Percentiles rank a stretch among this genome's conserved stretches.
Conservation (phyloP, 2,329 filamentous ascomycete species). For the Pestalotiopsis sp. region DNA sequence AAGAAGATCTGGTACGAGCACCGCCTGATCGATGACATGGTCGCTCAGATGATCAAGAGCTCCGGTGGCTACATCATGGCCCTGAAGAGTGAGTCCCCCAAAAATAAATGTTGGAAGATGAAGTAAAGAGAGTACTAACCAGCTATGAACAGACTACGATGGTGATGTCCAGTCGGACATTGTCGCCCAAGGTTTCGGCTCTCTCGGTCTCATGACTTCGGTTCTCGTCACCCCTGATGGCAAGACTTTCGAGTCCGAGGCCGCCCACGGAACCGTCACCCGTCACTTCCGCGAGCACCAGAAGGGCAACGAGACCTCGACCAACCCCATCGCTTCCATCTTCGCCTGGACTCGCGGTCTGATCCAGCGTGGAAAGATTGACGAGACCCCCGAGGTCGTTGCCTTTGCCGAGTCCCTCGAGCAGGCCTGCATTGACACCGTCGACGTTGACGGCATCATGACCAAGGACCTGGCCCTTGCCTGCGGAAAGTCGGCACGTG, state of each 20-base stretch:
- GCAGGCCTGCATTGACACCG: constrained; percentile 90
- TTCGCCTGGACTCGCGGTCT: constrained; percentile 98
- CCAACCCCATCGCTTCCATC: constrained; percentile 98
- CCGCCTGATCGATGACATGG: constrained; percentile 99
- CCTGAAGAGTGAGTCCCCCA: constrained; percentile 78
- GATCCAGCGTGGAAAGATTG: constrained; percentile 88
- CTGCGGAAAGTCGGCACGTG: constrained; percentile 82
- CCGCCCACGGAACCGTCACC: constrained; percentile 96
- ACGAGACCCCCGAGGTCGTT: constrained; percentile 88
- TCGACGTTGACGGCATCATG: constrained; percentile 94
- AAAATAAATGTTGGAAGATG: not conserved
- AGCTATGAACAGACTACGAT: constrained; percentile 78
- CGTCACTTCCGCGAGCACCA: constrained; percentile 99
- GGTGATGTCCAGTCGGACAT: constrained; percentile 99
- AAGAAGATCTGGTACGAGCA: constrained; percentile 99
- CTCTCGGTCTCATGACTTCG: constrained; percentile 97
- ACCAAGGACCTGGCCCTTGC: constrained; percentile 98
- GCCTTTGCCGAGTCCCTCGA: constrained; percentile 91
- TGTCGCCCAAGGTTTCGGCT: constrained; percentile 97
- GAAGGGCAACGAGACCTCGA: constrained; percentile 95
- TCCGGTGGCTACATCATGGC: constrained; percentile 96
- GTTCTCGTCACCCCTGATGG: constrained; percentile 96
- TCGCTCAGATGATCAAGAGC: constrained; percentile 99
- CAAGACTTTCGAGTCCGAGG: constrained; percentile 96
- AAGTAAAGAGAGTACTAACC: not conserved